phyloP scores from a whole-genome alignment of 805 yeast species.

The Ogataea haglerorum region DNA sequence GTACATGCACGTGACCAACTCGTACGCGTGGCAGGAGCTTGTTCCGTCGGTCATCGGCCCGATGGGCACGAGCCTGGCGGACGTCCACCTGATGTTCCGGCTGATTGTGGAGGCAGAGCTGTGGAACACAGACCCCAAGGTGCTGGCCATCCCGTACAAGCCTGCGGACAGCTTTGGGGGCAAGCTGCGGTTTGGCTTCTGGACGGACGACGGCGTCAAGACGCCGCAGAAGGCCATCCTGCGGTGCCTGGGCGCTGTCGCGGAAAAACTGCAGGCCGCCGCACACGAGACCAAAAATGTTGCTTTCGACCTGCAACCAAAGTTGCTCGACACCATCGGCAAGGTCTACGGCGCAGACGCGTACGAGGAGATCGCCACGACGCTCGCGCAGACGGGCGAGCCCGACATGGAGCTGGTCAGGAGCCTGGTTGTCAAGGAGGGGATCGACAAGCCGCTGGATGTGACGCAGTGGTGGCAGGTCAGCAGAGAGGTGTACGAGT shows the following conservation, averaged over 20 bases:
- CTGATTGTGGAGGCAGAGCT: conserved; percentile 39
- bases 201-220: conserved; percentile 41
- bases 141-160: conserved; percentile 49
- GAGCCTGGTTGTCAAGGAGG: conserved; percentile 1
- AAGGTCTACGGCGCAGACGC: conserved; percentile 46
- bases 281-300: conserved; percentile 52
- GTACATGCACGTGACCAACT: conserved; percentile 28
- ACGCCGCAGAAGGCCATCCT: conserved; percentile 38
- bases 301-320: conserved; percentile 39
- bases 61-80: conserved; percentile 28
- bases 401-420: conserved; percentile 15
- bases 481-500: conserved; percentile 30
- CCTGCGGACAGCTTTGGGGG: conserved; percentile 2
- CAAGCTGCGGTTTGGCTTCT: conserved; percentile 42
- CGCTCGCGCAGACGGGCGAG: conserved; percentile 25
- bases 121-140: conserved; percentile 48
- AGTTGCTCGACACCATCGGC: conserved; percentile 22
- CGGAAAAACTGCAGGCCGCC: conserved; percentile 17
- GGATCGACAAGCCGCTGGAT: conserved; percentile 3
- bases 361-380: conserved; percentile 18
- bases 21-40: conserved; percentile 31
- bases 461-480: conserved; percentile 41
- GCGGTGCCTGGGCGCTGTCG: not conserved
- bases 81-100: conserved; percentile 36
- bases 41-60: conserved; percentile 37